phyloP scores from a whole-genome alignment of 306 rosid genomes.

The Citrullus mucosospermus region DNA sequence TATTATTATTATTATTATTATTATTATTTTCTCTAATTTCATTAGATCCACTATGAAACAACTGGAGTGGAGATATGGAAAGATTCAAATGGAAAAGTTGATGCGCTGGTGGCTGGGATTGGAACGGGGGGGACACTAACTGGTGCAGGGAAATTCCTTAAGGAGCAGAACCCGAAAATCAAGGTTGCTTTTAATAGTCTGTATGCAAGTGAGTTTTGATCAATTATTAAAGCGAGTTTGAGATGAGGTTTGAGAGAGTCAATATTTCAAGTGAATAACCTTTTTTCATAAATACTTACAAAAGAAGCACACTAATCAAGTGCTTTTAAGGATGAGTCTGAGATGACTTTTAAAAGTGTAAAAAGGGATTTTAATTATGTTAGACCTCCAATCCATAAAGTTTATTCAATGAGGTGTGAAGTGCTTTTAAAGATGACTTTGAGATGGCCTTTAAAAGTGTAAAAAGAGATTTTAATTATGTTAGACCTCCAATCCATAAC shows the following conservation, averaged over 20 bases:
- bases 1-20: not conserved
- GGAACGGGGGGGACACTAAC: conserved; percentile 77
- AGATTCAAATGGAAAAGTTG: conserved; percentile 60
- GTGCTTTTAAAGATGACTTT: not conserved
- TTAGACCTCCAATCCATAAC: no score
- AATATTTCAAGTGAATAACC: no score
- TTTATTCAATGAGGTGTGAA: no score
- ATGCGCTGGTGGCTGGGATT: conserved; percentile 55
- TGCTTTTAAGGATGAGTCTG: not conserved
- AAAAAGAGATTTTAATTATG: not conserved
- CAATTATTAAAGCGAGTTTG: not conserved
- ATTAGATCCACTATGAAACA: conserved; percentile 72
- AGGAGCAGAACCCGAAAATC: conserved; percentile 53
- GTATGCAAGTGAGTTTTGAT: no score
- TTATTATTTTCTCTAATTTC: not conserved
- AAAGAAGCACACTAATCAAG: not conserved
- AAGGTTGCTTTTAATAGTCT: conserved; percentile 31
- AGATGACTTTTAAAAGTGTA: not conserved
- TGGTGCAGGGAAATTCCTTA: conserved; percentile 63
- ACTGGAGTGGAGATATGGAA: conserved; percentile 92
- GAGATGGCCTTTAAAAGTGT: not conserved
- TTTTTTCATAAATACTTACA: no score
- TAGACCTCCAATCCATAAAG: no score
- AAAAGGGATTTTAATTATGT: not conserved
- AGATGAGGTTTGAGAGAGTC: not conserved